Percentiles rank a stretch among this genome's conserved stretches.
Evolutionary conservation across 164 flowering plant genomes (phyloP).

Genomic region (Amborella trichopoda): DNA sequence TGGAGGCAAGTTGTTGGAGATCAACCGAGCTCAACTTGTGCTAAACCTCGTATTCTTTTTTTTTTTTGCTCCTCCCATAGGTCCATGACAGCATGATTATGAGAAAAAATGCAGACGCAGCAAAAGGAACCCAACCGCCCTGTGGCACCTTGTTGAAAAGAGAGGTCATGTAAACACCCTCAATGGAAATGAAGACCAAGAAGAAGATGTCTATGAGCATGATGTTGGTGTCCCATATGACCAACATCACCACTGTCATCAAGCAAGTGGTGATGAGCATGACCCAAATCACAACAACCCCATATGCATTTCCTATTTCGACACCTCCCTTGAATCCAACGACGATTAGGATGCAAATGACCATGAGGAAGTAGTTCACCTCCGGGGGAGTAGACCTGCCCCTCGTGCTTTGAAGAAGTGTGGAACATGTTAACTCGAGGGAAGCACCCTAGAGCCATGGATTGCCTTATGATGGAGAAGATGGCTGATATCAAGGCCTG

Average conservation of each 20-base stretch:
- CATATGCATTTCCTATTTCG: slow-evolving; percentile 17
- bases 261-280: slow-evolving; percentile 19
- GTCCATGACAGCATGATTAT: slow-evolving; percentile 14
- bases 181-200: slow-evolving; percentile 8
- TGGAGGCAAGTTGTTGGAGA: slow-evolving; percentile 8
- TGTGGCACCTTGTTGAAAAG: slow-evolving; percentile 16
- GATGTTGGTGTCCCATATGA: slow-evolving; percentile 14
- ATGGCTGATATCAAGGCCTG: slow-evolving; percentile 19
- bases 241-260: slow-evolving; percentile 14
- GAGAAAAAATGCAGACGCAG: slow-evolving; percentile 10
- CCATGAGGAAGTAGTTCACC: slow-evolving; percentile 16
- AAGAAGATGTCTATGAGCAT: slow-evolving; percentile 9
- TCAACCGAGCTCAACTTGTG: slow-evolving; percentile 8
- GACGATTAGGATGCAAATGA: slow-evolving; percentile 12
- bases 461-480: slow-evolving; percentile 17
- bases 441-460: slow-evolving; percentile 19
- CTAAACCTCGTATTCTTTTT: slow-evolving; percentile 8
- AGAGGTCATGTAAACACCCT: slow-evolving; percentile 17
- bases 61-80: slow-evolving; percentile 18
- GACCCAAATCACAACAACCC: slow-evolving; percentile 15
- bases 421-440: slow-evolving; percentile 21
- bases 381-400: slow-evolving; percentile 20
- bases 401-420: slow-evolving; percentile 11
- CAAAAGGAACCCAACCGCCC: slow-evolving; percentile 21
- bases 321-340: slow-evolving; percentile 14